Percentiles rank a stretch among this genome's conserved stretches.
phyloP scores from a whole-genome alignment of 441 rosid genomes.

The Monsonia emarginata region DNA sequence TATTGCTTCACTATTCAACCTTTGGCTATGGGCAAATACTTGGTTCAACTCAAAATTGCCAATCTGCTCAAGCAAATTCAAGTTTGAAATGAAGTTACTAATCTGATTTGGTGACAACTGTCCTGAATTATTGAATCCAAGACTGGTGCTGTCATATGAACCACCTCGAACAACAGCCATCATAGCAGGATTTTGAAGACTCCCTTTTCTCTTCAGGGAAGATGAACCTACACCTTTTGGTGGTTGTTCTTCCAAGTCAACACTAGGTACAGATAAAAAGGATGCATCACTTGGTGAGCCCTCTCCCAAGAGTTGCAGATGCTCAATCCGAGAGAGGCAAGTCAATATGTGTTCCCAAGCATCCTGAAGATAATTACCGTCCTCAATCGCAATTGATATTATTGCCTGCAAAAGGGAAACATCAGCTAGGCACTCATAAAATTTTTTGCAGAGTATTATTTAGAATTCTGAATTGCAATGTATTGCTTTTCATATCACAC shows the following conservation, averaged over 20 bases:
- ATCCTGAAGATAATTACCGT: conserved; percentile 90
- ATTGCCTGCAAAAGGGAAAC: conserved; percentile 50
- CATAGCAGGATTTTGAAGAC: conserved; percentile 85
- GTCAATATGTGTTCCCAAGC: conserved; percentile 95
- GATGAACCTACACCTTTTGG: conserved; percentile 21
- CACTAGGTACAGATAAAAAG: conserved; percentile 52
- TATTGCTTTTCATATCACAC: not conserved
- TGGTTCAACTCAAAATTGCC: conserved; percentile 88
- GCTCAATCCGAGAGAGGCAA: conserved; percentile 92
- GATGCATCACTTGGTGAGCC: conserved; percentile 92
- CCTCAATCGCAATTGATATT: conserved; percentile 85
- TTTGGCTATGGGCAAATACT: conserved; percentile 91
- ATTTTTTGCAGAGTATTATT: not conserved
- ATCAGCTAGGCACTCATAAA: not conserved
- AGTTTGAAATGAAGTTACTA: conserved; percentile 64
- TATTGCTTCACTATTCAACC: conserved; percentile 87
- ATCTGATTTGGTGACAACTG: conserved; percentile 75
- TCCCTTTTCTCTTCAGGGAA: conserved; percentile 54
- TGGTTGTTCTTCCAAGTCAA: conserved; percentile 63
- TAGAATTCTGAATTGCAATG: not conserved
- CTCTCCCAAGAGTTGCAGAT: conserved; percentile 90
- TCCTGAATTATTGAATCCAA: conserved; percentile 53
- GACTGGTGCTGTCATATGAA: conserved; percentile 73
- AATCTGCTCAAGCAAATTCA: conserved; percentile 96
- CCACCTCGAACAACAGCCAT: conserved; percentile 99